Percentiles rank a stretch among this genome's conserved stretches.
These are phyloP conservation scores for Fraxinus velutina DNA, from an alignment of 305 asterid species.

Conservation along the genomic window DNA sequence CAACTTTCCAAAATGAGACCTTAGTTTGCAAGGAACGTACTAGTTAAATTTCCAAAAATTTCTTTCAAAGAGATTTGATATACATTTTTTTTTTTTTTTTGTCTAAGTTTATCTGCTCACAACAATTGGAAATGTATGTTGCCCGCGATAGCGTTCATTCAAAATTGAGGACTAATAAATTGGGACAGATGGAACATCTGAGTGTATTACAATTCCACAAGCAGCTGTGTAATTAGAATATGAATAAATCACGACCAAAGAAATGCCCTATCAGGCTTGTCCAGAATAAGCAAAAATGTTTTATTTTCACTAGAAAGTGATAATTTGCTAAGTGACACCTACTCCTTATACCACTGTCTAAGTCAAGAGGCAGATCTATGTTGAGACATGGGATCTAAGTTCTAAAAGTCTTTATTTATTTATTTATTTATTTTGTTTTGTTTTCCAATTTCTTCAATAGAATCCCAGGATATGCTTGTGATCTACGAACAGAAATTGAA, in stretches of 20 bases:
- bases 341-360: neutral
- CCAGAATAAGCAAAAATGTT: neutral
- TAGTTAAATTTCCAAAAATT: neutral
- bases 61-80: neutral
- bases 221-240: neutral
- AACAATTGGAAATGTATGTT: neutral
- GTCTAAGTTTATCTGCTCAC: neutral
- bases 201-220: neutral
- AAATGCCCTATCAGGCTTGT: neutral
- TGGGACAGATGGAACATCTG: neutral
- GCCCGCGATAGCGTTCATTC: neutral
- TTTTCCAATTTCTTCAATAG: neutral
- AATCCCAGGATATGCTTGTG: neutral
- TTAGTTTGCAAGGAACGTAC: neutral
- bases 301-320: neutral
- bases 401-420: neutral
- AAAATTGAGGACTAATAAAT: neutral
- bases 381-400: neutral
- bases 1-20: constrained; percentile 8
- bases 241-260: neutral
- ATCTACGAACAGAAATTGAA: neutral
- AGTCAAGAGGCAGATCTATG: neutral
- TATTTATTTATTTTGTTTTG: too few species aligned
- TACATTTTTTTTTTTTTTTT: neutral
- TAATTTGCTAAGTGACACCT: constrained; percentile 6